phyloP scores from a whole-genome alignment of 345 rosid genomes.

The Abelmoschus esculentus region DNA sequence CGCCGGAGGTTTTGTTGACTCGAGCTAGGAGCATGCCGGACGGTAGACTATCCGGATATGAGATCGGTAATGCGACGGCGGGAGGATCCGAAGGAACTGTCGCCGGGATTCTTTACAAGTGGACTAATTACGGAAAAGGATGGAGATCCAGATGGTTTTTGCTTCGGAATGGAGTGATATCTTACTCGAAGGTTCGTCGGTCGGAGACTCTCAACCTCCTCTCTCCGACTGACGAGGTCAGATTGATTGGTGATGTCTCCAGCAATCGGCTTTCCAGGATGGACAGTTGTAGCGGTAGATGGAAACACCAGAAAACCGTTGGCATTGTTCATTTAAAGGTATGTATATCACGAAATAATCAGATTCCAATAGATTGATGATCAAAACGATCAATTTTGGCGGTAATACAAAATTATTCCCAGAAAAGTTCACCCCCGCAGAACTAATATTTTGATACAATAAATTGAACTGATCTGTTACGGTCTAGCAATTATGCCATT shows the following conservation, averaged over 20 bases:
- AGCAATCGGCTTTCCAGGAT: constrained; percentile 43
- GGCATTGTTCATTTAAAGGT: constrained; percentile 93
- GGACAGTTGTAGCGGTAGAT: constrained; percentile 46
- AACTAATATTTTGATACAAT: too few relatives aligned
- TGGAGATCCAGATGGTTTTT: constrained; percentile 95
- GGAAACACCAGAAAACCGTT: constrained; percentile 55
- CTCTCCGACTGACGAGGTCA: constrained; percentile 46
- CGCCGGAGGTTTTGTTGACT: constrained; percentile 47
- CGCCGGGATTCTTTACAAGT: constrained; percentile 82
- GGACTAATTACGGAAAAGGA: constrained; percentile 97
- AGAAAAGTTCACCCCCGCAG: neutral
- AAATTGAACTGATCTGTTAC: too few relatives aligned
- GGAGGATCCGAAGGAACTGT: constrained; percentile 66
- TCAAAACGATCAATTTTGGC: constrained; percentile 13
- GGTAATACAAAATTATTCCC: constrained; percentile 9
- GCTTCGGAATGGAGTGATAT: constrained; percentile 67
- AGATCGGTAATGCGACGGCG: constrained; percentile 21
- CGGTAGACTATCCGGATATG: constrained; percentile 40
- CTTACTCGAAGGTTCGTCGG: constrained; percentile 74
- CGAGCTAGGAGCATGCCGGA: constrained; percentile 67
- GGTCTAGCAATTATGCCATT: too few relatives aligned
- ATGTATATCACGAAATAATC: neutral
- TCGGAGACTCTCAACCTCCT: constrained; percentile 50
- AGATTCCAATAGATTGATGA: neutral
- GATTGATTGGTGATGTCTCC: constrained; percentile 70